These are phyloP conservation scores for Scheffersomyces titani DNA, from an alignment of 1,139 yeast genomes.

Conservation along the genomic window DNA sequence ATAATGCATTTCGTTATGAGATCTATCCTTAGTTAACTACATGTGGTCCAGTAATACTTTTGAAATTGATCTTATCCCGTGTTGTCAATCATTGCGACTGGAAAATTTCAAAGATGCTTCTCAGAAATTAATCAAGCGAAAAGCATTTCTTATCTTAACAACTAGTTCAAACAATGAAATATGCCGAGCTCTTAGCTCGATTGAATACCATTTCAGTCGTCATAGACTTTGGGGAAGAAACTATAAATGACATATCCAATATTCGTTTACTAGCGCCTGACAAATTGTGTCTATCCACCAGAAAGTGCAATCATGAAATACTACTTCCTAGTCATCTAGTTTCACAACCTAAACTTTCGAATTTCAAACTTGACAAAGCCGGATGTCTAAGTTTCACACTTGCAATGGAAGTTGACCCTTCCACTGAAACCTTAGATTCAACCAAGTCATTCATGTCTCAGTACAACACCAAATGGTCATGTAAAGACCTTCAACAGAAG, in stretches of 20 bases:
- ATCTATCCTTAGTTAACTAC: not conserved
- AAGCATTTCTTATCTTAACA: not conserved
- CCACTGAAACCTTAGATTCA: constrained; percentile 3
- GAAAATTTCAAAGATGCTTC: not conserved
- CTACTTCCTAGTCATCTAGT: constrained; percentile 4
- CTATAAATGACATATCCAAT: constrained; percentile 10
- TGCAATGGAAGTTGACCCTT: not conserved
- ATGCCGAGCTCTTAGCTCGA: constrained; percentile 43
- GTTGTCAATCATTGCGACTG: not conserved
- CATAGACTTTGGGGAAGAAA: constrained; percentile 19
- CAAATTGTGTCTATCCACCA: constrained; percentile 2
- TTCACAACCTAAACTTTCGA: constrained; percentile 5
- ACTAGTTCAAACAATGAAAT: constrained; percentile 23
- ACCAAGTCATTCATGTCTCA: constrained; percentile 3
- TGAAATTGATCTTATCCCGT: not conserved
- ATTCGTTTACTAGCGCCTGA: constrained; percentile 6
- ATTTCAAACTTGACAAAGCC: constrained; percentile 5
- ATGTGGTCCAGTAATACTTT: not conserved
- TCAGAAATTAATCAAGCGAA: not conserved
- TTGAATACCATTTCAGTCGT: constrained; percentile 32
- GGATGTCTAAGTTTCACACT: not conserved
- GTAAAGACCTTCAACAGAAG: constrained; percentile 33
- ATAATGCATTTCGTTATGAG: not conserved
- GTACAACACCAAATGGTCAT: constrained; percentile 34
- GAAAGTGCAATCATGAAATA: not conserved